These are phyloP conservation scores for Globisporangium canariense DNA, from an alignment of 352 stramenopile species.

Conservation along the genomic window DNA sequence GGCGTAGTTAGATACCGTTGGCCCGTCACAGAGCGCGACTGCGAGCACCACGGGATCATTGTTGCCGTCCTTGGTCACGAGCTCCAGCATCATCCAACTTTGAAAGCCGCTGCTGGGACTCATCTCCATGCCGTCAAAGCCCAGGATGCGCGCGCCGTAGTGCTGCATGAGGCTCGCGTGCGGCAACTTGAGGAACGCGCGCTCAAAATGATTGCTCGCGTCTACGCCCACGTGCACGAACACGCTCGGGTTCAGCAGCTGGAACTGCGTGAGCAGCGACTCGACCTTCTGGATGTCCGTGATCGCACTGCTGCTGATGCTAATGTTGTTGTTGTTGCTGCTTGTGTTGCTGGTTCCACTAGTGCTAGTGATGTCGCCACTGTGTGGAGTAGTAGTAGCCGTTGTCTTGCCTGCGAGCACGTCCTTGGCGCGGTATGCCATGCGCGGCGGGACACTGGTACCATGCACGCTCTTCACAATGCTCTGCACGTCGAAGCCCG, in stretches of 20 bases:
- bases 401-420: constrained; percentile 20
- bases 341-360: neutral
- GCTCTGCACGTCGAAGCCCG: constrained; percentile 25
- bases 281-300: constrained; percentile 37
- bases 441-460: constrained; percentile 31
- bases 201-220: constrained; percentile 25
- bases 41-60: constrained; percentile 32
- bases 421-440: constrained; percentile 26
- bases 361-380: neutral
- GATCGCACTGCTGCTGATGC: neutral
- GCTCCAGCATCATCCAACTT: constrained; percentile 27
- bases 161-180: constrained; percentile 27
- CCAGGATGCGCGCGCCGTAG: constrained; percentile 26
- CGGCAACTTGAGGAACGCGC: constrained; percentile 42
- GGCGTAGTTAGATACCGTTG: constrained; percentile 26
- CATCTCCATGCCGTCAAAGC: constrained; percentile 29
- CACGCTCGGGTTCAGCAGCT: constrained; percentile 31
- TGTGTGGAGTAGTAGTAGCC: neutral
- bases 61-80: constrained; percentile 41
- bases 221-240: constrained; percentile 29
- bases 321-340: neutral
- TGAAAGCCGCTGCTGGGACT: constrained; percentile 29
- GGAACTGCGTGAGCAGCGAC: constrained; percentile 43
- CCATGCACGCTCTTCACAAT: constrained; percentile 38
- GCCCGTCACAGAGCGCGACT: constrained; percentile 38